Conservation (phyloP, 2,329 filamentous ascomycete species). For the Cercospora zeae-maydis region DNA sequence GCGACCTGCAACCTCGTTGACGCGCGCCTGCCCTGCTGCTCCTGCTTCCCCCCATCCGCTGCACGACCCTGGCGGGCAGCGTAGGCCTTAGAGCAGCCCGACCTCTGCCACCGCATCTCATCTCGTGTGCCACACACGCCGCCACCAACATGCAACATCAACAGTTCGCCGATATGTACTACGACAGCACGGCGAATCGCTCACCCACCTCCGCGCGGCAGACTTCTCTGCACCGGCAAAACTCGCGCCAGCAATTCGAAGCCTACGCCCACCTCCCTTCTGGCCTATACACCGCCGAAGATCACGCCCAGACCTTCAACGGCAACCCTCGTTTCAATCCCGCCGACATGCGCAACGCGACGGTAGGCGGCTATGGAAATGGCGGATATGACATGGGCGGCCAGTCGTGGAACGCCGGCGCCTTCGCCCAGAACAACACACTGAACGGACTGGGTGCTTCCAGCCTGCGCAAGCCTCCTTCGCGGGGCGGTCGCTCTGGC, state of each 20-base stretch:
- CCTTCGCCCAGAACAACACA: conserved; percentile 62
- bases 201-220: conserved; percentile 71
- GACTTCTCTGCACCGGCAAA: conserved; percentile 61
- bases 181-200: conserved; percentile 63
- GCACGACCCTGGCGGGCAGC: conserved; percentile 1
- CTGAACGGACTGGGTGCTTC: conserved; percentile 43
- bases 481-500: conserved; percentile 56
- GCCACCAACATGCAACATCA: conserved; percentile 31
- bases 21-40: background rate
- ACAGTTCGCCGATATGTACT: conserved; percentile 60
- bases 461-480: conserved; percentile 48
- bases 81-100: background rate
- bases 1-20: background rate
- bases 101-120: conserved; percentile 4
- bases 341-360: conserved; percentile 56
- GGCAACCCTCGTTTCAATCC: conserved; percentile 52
- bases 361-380: conserved; percentile 58
- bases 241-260: conserved; percentile 72
- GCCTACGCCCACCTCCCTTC: conserved; percentile 63
- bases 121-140: conserved; percentile 12
- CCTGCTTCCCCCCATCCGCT: background rate
- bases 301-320: conserved; percentile 51
- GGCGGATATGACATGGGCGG: conserved; percentile 65
- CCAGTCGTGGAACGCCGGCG: conserved; percentile 78
- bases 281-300: conserved; percentile 68